Conservation (phyloP, 495 filamentous ascomycete species). For the Parachaetomium inaequale region DNA sequence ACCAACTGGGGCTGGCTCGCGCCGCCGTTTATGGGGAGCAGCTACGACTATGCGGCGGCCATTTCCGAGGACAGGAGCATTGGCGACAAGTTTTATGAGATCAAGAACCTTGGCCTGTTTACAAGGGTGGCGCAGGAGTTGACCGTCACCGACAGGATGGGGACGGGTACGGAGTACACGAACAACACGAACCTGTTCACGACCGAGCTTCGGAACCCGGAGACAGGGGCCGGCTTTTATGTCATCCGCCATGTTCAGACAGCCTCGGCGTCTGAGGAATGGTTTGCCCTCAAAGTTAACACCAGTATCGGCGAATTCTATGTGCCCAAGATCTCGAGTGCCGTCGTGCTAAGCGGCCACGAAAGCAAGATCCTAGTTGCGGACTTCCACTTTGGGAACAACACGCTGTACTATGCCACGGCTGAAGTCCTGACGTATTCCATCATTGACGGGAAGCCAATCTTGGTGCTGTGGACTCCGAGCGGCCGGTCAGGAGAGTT, state of each 20-base stretch:
- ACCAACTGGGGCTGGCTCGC: slow-evolving; percentile 85
- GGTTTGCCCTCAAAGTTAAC: slow-evolving; percentile 40
- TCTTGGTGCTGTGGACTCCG: slow-evolving; percentile 45
- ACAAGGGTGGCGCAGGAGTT: slow-evolving; percentile 46
- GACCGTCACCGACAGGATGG: slow-evolving; percentile 44
- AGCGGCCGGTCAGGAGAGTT: slow-evolving; percentile 29
- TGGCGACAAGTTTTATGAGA: slow-evolving; percentile 63
- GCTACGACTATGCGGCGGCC: slow-evolving; percentile 65
- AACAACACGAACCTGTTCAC: slow-evolving; percentile 46
- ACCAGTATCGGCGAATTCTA: slow-evolving; percentile 48
- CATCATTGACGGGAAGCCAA: slow-evolving; percentile 40
- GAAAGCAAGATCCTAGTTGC: slow-evolving; percentile 72
- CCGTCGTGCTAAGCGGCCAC: slow-evolving; percentile 61
- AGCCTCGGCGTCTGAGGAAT: slow-evolving; percentile 41
- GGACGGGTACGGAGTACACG: slow-evolving; percentile 41
- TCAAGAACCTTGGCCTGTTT: slow-evolving; percentile 59
- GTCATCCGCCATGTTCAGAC: slow-evolving; percentile 52
- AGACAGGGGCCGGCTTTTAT: slow-evolving; percentile 56
- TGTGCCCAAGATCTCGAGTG: slow-evolving; percentile 60
- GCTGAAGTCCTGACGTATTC: slow-evolving; percentile 66
- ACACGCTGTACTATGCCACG: slow-evolving; percentile 66
- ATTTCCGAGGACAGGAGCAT: slow-evolving; percentile 61
- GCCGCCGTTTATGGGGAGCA: slow-evolving; percentile 27
- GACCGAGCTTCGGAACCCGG: slow-evolving; percentile 53
- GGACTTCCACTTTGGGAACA: slow-evolving; percentile 65